Base-by-base conservation (phyloP, 192 early-diverging fungal species). In the Linnemannia elongata region DNA sequence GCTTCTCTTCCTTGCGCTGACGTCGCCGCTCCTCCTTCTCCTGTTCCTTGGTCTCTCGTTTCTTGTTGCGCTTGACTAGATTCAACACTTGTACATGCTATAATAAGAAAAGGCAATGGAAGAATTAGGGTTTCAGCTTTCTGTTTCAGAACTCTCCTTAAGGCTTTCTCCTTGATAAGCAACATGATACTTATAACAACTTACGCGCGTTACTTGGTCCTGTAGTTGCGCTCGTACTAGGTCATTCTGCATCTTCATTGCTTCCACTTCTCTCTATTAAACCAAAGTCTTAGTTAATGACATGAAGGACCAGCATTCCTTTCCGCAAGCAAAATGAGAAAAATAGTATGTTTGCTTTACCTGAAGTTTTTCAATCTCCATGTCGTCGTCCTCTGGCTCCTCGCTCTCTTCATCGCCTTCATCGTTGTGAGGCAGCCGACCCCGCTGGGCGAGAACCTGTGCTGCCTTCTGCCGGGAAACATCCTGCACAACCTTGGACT, bases 51-150 rank as follows among this genome's bases (percentile, higher is more conserved):
- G 63, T 54, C 39, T 87, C 85, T 12, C 74, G 57, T 15, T 72
- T 79, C 71, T 75, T 87, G 35, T 87, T 87, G 15, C 85, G 73
- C 17, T 81, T 78, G 2, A 87, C 79, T 18, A 87, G 79, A 52
- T 81, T 81, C 41, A 49, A 17, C 17, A 87, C 71, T 87, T 87
- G 85, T 6, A 81, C 85, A 55, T 87, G 85, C 85, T 87, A 80
- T 35, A 42, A 36, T 6, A 27, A n/a, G 8, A 9, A 55, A n/a
- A 69, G 55, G 24, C 60, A 15, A 30, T 3, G 2, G 13, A 9
- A 33, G 0, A 35, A 24, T n/a, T 57, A 27, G 0, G 27, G 27
- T 66, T 24, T 66, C 30, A 66, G 60, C 27, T 0, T 66, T 45
- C 44, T 24, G 27, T n/a, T 66, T 66, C 44, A 15, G 10, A 24